Percentiles rank a stretch among this genome's conserved stretches.
Conservation (phyloP, 148 eudicot species). For the Salicornia ramosissima region DNA sequence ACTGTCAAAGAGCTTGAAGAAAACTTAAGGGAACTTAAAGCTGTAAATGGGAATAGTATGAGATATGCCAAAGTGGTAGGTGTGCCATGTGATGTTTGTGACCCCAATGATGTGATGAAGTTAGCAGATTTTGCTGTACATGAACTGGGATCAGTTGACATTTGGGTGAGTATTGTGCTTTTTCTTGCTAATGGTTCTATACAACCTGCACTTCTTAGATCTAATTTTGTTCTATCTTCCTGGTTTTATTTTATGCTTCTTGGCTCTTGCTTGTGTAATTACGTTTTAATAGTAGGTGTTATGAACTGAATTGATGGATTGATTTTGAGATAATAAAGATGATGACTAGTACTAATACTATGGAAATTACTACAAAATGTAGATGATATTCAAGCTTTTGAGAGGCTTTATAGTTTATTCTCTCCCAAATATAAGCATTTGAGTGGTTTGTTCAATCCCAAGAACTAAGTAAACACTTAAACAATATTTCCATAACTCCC, state of each 20-base stretch:
- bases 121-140: slow-evolving; percentile 66
- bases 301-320: no score
- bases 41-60: slow-evolving; percentile 42
- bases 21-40: slow-evolving; percentile 54
- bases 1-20: slow-evolving; percentile 84
- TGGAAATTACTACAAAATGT: no score
- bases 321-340: no score
- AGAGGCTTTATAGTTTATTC: no score
- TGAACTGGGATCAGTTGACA: slow-evolving; percentile 82
- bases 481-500: no score
- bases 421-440: no score
- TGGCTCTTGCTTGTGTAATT: background rate
- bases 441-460: no score
- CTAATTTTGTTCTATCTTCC: background rate
- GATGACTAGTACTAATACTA: no score
- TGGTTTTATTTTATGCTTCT: background rate
- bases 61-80: slow-evolving; percentile 81
- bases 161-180: slow-evolving; percentile 65
- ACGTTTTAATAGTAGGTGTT: no score
- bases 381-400: no score
- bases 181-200: background rate
- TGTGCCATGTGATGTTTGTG: slow-evolving; percentile 82
- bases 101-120: slow-evolving; percentile 67
- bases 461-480: no score
- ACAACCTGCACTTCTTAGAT: slow-evolving; percentile 1